Evolutionary conservation across 2,329 filamentous ascomycete species (phyloP), one percentile per base, ranked within the genome.

Genomic region (Verticillium tricorpus): DNA sequence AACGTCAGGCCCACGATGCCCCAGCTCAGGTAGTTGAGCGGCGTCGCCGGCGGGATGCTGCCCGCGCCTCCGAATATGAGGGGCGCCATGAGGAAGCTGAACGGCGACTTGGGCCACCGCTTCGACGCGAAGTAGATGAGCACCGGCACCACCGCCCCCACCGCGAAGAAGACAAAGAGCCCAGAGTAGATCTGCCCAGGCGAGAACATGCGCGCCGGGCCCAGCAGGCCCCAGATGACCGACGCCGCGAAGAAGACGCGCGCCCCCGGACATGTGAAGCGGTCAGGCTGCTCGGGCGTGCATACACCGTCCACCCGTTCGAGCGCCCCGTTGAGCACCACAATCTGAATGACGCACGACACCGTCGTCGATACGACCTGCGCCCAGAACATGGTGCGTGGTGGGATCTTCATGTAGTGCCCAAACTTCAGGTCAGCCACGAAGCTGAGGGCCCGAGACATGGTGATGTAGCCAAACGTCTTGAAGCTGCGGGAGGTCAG

Each of bases 11-110:
- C 90, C 3, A 92, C 86, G 61, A 89, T 76, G 19, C 86, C 88
- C 89, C 89, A 92, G n/a, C 83, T 82, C 37, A 90, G 82, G 71
- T 91, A 92, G 74, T 90, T 91, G 62, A 92, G 82, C 0, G 89
- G 89, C 0, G 89, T 90, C 3, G 90, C 89, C 0, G 86, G 86
- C 2, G 85, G 86, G 67, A 89, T 87, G 37, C 76, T 65, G 1
- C 80, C 81, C 7, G 83, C 80, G 25, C 85, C 85, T 62, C 85
- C 86, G 69, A 88, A 87, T 67, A 89, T 85, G 63, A 89, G 75
- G 1, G 86, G 86, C 4, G 85, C 82, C 77, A 88, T 88, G 59
- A 87, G 76, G 71, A 80, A 83, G 61, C 77, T 78, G 52, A 79
- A 67, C 1, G 78, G 78, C 2, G 82, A 84, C 56, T 74, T 77